Evolutionary conservation across 2,329 filamentous ascomycete species (phyloP).

Genomic region (Cladophialophora exuberans): DNA sequence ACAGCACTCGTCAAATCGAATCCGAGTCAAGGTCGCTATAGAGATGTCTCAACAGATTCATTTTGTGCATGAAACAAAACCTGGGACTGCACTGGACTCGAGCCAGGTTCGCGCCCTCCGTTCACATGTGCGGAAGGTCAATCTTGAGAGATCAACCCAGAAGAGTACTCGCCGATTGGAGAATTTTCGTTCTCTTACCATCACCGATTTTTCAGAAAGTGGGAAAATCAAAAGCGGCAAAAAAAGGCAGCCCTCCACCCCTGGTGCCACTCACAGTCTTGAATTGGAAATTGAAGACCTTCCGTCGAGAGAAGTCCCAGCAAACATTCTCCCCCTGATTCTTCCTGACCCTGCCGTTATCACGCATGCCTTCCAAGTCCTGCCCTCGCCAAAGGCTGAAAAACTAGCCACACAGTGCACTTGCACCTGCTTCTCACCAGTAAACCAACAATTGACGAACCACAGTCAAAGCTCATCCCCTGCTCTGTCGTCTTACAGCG

Average conservation of each 20-base stretch:
- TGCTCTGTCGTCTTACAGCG: not conserved
- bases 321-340: not conserved
- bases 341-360: not conserved
- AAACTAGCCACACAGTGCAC: not conserved
- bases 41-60: slow-evolving; percentile 15
- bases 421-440: not conserved
- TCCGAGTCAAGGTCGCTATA: not conserved
- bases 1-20: not conserved
- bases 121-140: slow-evolving; percentile 20
- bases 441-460: not conserved
- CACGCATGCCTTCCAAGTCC: slow-evolving; percentile 6
- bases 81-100: slow-evolving; percentile 14
- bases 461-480: not conserved
- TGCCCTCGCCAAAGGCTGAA: not conserved
- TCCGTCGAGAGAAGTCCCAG: slow-evolving; percentile 5
- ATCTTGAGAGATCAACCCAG: slow-evolving; percentile 16
- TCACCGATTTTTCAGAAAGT: slow-evolving; percentile 14
- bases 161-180: slow-evolving; percentile 18
- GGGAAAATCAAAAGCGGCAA: slow-evolving; percentile 14
- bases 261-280: not conserved
- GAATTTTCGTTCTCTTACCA: slow-evolving; percentile 19
- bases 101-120: slow-evolving; percentile 18
- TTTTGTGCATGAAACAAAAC: slow-evolving; percentile 20
- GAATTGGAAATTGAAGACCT: slow-evolving; percentile 15
- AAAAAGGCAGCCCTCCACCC: not conserved